Conservation (phyloP, 2,329 filamentous ascomycete genomes). For the Polychaeton citri region DNA sequence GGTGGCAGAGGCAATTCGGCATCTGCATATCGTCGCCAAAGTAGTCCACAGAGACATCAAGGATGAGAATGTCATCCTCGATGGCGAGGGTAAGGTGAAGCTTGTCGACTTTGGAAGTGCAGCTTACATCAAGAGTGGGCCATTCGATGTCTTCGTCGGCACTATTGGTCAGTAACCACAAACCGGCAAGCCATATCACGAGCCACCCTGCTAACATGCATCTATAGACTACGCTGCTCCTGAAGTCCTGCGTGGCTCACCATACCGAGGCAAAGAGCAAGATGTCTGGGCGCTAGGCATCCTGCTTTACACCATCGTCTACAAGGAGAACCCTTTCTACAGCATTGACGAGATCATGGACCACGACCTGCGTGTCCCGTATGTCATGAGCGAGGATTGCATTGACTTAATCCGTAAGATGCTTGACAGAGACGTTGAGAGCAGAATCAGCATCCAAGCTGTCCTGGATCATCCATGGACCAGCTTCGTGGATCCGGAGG, state of each 20-base stretch:
- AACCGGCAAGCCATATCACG: neutral
- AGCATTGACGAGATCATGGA: constrained; percentile 99
- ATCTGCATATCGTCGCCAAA: constrained; percentile 77
- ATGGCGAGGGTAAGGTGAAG: constrained; percentile 91
- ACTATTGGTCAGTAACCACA: constrained; percentile 64
- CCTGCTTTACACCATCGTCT: constrained; percentile 93
- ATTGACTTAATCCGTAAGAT: constrained; percentile 84
- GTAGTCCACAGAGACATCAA: constrained; percentile 98
- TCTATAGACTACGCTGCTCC: constrained; percentile 83
- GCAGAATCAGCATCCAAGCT: constrained; percentile 72
- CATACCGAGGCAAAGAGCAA: constrained; percentile 91
- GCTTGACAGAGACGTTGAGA: constrained; percentile 78
- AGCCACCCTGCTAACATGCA: neutral
- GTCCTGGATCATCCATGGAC: constrained; percentile 88
- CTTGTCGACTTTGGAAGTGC: constrained; percentile 97
- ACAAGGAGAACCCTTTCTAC: constrained; percentile 99
- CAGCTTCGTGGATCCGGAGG: constrained; percentile 13
- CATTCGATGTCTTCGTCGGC: constrained; percentile 97
- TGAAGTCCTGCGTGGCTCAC: constrained; percentile 85
- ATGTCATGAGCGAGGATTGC: constrained; percentile 76
- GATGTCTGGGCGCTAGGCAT: constrained; percentile 98
- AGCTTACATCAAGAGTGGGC: constrained; percentile 94
- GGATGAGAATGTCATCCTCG: constrained; percentile 92
- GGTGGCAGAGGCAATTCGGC: constrained; percentile 77
- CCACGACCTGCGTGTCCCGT: constrained; percentile 82